Conservation (phyloP, 2,329 filamentous ascomycete genomes). For the Aspergillus sp. region DNA sequence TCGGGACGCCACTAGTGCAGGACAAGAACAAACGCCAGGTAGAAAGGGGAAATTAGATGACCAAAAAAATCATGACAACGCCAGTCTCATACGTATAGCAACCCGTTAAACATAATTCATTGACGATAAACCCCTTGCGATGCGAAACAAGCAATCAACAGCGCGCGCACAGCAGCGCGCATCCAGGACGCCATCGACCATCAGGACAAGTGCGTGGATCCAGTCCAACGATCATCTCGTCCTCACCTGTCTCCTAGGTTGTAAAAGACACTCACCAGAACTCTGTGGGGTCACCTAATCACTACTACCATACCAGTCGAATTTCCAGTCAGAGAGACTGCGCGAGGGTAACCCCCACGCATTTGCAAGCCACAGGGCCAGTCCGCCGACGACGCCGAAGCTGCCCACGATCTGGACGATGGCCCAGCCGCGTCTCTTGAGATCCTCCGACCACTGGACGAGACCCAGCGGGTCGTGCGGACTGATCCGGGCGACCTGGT, state of each 20-base stretch:
- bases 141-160: too few species aligned
- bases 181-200: too few species aligned
- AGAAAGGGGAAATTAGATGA: too few species aligned
- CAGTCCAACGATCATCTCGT: background rate
- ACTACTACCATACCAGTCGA: conserved; percentile 23
- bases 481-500: conserved; percentile 40
- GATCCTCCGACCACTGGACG: conserved; percentile 64
- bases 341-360: conserved; percentile 38
- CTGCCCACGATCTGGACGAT: conserved; percentile 73
- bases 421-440: conserved; percentile 65
- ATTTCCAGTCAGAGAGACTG: conserved; percentile 30
- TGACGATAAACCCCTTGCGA: too few species aligned
- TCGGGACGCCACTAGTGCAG: too few species aligned
- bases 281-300: conserved; percentile 3
- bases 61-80: too few species aligned
- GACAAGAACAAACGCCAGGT: too few species aligned
- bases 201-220: background rate
- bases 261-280: too few species aligned
- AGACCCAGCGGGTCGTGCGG: conserved; percentile 78
- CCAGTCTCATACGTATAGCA: too few species aligned
- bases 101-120: too few species aligned
- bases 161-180: too few species aligned
- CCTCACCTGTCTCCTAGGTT: background rate
- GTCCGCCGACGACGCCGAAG: conserved; percentile 69
- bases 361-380: conserved; percentile 62